A percentile compares a stretch with the other conserved stretches of the same genome.
Conservation (phyloP, 306 rosid genomes). For the Malus asiatica region DNA sequence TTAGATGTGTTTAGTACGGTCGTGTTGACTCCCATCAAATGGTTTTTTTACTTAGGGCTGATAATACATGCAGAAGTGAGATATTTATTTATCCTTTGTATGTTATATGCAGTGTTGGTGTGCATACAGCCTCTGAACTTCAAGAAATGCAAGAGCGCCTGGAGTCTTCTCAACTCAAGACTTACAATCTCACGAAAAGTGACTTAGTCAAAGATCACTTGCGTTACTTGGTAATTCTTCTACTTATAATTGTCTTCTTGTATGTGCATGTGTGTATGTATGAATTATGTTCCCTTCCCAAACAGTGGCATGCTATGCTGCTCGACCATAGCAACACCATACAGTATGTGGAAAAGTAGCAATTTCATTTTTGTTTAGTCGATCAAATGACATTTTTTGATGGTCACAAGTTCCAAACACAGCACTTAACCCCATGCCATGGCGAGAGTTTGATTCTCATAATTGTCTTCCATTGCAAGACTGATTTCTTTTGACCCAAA, state of each 20-base stretch:
- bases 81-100: neutral
- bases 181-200: slow-evolving; percentile 60
- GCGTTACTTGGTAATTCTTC: slow-evolving; percentile 70
- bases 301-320: neutral
- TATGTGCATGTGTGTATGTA: neutral
- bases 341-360: too few relatives aligned
- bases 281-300: too few relatives aligned
- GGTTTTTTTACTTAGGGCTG: neutral
- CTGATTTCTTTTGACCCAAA: too few relatives aligned
- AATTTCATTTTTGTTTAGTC: neutral
- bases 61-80: neutral
- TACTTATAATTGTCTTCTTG: neutral
- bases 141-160: slow-evolving; percentile 49
- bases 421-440: too few relatives aligned
- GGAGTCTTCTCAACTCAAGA: slow-evolving; percentile 55
- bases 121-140: slow-evolving; percentile 69
- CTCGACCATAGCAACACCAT: too few relatives aligned
- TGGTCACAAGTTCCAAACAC: too few relatives aligned
- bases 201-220: slow-evolving; percentile 92
- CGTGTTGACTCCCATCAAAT: neutral
- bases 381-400: too few relatives aligned
- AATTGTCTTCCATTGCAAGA: too few relatives aligned
- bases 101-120: slow-evolving; percentile 63
- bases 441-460: too few relatives aligned
- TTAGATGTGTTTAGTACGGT: neutral